A percentile compares a stretch with the other conserved stretches of the same genome.
Conservation (phyloP, 805 yeast species). For the Zygoascus tannicola region DNA sequence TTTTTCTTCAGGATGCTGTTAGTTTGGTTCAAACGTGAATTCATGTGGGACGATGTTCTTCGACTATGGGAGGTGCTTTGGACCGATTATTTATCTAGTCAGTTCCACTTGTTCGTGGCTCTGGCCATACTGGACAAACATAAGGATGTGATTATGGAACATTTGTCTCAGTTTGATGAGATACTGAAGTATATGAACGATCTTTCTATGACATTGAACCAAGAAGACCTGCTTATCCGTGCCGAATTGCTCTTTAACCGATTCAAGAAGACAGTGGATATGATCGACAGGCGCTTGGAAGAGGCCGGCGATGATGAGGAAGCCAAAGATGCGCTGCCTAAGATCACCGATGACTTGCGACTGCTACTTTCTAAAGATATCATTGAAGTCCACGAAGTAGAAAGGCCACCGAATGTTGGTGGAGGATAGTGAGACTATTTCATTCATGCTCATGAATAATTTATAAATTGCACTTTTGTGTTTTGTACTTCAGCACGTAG, state of each 20-base stretch:
- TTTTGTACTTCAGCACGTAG: no score
- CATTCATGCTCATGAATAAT: no score
- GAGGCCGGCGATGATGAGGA: constrained; percentile 15
- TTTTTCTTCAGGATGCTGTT: constrained; percentile 91
- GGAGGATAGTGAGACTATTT: constrained; percentile 29
- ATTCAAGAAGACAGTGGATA: constrained; percentile 69
- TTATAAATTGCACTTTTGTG: no score
- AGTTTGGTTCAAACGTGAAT: constrained; percentile 93
- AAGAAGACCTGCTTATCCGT: constrained; percentile 70
- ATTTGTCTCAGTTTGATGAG: constrained; percentile 76
- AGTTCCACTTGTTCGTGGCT: constrained; percentile 80
- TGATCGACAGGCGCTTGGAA: constrained; percentile 45
- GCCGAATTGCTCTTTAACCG: constrained; percentile 75
- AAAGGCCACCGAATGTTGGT: constrained; percentile 28
- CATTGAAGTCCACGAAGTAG: constrained; percentile 54
- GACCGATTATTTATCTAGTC: constrained; percentile 80
- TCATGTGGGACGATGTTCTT: constrained; percentile 66
- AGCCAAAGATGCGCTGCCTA: constrained; percentile 14
- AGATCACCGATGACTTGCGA: constrained; percentile 45
- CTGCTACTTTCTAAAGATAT: constrained; percentile 49
- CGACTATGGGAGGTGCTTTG: constrained; percentile 87
- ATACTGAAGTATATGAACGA: constrained; percentile 90
- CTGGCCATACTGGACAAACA: constrained; percentile 84
- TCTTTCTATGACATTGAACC: constrained; percentile 62
- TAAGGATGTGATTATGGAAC: constrained; percentile 64